Conservation (phyloP, 202 grass and related monocot species). For the Digitaria exilis region DNA sequence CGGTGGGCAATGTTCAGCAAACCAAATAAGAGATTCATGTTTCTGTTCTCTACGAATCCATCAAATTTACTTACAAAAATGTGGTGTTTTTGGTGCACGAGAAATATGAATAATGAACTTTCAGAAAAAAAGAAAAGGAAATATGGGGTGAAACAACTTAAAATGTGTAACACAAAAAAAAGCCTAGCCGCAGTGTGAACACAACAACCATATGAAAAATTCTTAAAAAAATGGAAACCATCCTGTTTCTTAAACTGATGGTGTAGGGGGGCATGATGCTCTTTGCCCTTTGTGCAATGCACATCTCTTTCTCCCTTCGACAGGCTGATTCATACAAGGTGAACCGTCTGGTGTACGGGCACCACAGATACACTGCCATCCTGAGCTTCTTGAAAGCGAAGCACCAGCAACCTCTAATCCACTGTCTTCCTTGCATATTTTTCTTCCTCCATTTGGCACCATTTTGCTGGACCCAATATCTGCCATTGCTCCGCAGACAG, state of each 20-base stretch:
- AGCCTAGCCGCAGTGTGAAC: background rate
- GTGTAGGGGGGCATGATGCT: background rate
- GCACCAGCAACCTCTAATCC: conserved; percentile 34
- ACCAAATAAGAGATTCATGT: background rate
- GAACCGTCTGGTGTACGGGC: conserved; percentile 57
- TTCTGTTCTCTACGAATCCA: background rate
- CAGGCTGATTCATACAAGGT: conserved; percentile 54
- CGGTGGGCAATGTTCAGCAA: background rate
- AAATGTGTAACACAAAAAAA: background rate
- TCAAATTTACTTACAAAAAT: background rate
- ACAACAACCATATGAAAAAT: conserved; percentile 15
- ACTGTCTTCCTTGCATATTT: conserved; percentile 46
- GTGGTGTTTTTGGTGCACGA: background rate
- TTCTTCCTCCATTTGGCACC: conserved; percentile 36
- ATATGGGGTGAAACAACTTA: background rate
- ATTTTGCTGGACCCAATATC: conserved; percentile 30
- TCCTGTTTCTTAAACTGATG: conserved; percentile 13
- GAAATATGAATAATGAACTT: background rate
- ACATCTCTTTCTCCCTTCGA: conserved; percentile 72
- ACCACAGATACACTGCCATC: conserved; percentile 53
- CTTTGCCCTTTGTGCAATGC: conserved; percentile 65
- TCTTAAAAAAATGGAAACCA: background rate
- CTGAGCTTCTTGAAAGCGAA: conserved; percentile 37
- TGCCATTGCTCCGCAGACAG: conserved; percentile 30
- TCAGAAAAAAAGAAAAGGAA: background rate